Evolutionary conservation across 257 asterid species (phyloP).

Genomic region (Cruciata laevipes): DNA sequence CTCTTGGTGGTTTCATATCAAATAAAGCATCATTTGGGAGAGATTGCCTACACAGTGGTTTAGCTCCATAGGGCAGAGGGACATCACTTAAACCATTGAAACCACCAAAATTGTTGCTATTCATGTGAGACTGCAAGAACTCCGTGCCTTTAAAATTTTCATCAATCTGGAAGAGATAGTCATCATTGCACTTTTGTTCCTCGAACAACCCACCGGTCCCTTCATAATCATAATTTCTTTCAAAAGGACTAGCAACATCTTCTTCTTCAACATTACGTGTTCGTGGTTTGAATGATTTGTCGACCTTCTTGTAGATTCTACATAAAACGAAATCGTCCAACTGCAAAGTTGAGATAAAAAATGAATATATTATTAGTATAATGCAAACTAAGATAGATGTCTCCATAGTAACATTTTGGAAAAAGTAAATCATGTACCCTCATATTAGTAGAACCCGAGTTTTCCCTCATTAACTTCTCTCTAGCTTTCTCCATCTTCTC

Average conservation of each 20-base stretch:
- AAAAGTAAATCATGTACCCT: slow-evolving; percentile 8
- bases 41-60: neutral
- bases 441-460: neutral
- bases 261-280: neutral
- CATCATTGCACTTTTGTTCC: neutral
- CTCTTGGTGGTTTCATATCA: neutral
- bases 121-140: neutral
- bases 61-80: neutral
- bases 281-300: neutral
- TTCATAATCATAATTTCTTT: neutral
- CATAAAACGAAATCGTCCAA: slow-evolving; percentile 21
- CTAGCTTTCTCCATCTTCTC: neutral
- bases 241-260: neutral
- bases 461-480: neutral
- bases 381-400: neutral
- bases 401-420: too few relatives aligned
- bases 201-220: neutral
- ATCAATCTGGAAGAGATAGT: neutral
- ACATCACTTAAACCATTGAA: neutral
- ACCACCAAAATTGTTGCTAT: neutral
- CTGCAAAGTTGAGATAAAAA: slow-evolving; percentile 2
- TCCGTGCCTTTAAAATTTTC: neutral
- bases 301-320: slow-evolving; percentile 14
- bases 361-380: neutral
- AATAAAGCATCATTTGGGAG: neutral